phyloP scores from a whole-genome alignment of 169 alveolate genomes.

The Cystoisospora suis region DNA sequence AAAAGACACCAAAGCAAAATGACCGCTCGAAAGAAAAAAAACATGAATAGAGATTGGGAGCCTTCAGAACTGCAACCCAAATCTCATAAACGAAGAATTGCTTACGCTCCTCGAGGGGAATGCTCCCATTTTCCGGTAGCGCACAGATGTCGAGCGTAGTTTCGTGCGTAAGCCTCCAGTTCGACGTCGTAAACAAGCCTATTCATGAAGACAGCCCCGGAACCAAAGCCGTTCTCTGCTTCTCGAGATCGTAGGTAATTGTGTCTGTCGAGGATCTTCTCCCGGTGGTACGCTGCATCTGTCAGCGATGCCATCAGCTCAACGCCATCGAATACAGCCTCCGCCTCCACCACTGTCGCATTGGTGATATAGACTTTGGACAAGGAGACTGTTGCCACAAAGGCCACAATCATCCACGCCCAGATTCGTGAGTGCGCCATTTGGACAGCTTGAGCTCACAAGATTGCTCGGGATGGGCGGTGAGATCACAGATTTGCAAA shows the following conservation, averaged over 20 bases:
- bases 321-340: not conserved
- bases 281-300: conserved; percentile 55
- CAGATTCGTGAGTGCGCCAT: too few species aligned
- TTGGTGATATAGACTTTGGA: not conserved
- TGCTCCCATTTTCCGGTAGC: conserved; percentile 56
- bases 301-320: conserved; percentile 23
- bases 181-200: conserved; percentile 69
- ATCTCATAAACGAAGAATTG: too few species aligned
- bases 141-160: conserved; percentile 69
- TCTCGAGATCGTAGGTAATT: conserved; percentile 69
- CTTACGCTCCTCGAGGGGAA: conserved; percentile 43
- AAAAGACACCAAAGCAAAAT: conserved; percentile 36
- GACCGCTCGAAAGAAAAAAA: conserved; percentile 62
- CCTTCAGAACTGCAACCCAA: not conserved
- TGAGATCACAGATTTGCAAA: too few species aligned
- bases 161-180: conserved; percentile 70
- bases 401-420: too few species aligned
- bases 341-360: not conserved
- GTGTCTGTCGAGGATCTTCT: conserved; percentile 69
- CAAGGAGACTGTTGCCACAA: not conserved
- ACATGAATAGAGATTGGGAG: conserved; percentile 35
- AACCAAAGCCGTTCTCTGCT: conserved; percentile 59
- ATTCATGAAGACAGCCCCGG: conserved; percentile 69
- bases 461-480: too few species aligned
- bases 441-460: too few species aligned